phyloP scores from a whole-genome alignment of 768 basidiomycete species.

The Termitomyces sp. region DNA sequence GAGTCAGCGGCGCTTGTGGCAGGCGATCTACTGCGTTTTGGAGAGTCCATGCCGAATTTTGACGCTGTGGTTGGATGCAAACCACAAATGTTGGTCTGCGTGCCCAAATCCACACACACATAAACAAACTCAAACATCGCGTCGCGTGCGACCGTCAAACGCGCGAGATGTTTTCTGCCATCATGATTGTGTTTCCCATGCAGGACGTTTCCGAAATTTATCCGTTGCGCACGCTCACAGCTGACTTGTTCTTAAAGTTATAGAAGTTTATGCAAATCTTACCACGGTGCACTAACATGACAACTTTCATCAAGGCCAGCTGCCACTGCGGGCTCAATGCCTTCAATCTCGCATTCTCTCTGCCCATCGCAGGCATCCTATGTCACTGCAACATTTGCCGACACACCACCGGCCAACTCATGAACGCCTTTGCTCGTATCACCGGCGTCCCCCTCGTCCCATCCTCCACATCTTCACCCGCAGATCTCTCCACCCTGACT shows the following conservation, averaged over 20 bases:
- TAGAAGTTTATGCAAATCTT: too few relatives aligned
- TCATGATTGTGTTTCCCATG: too few relatives aligned
- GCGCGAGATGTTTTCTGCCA: too few relatives aligned
- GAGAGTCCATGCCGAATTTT: constrained; percentile 52
- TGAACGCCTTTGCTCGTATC: constrained; percentile 17
- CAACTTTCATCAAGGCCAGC: constrained; percentile 24
- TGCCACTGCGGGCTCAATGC: constrained; percentile 27
- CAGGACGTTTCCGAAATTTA: too few relatives aligned
- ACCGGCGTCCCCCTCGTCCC: constrained; percentile 13
- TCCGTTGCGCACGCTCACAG: too few relatives aligned
- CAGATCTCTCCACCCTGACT: constrained; percentile 16
- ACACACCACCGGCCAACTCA: constrained; percentile 27
- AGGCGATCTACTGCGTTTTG: constrained; percentile 63
- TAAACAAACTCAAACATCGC: constrained; percentile 13
- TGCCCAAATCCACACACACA: constrained; percentile 11
- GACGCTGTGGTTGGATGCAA: constrained; percentile 11
- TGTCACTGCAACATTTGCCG: constrained; percentile 32
- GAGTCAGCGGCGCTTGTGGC: constrained; percentile 50
- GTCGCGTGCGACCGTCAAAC: too few relatives aligned
- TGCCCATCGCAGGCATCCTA: constrained; percentile 21
- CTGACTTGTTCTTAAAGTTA: too few relatives aligned
- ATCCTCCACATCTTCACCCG: constrained; percentile 7
- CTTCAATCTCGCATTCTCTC: constrained; percentile 22
- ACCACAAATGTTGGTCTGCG: constrained; percentile 17
- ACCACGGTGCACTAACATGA: neutral